Base-by-base conservation (phyloP, 768 basidiomycete species). In the Leucogyrophana mollusca region DNA sequence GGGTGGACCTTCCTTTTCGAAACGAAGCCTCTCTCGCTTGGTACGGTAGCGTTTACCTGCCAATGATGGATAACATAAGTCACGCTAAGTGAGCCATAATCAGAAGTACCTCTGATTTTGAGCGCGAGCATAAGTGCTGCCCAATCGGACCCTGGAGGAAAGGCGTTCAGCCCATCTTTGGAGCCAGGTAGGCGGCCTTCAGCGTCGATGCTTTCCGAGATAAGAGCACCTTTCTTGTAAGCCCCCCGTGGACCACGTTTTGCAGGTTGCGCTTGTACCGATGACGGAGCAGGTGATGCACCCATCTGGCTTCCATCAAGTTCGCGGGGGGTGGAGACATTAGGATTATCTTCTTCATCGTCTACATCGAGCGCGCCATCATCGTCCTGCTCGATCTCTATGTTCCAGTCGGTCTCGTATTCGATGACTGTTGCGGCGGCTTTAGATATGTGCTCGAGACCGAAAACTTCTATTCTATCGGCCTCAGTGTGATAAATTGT, bases 381-480 rank as follows among this genome's bases (percentile, higher is more conserved):
- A 9, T 72, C 85, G 33, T 86, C 87, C 27, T 76, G 78, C 56
- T 87, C 87, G 8, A 86, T 70, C 43, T 91, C 87, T 47, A 90
- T 84, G 54, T 87, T 89, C 87, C 87, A 90, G 59, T 89, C 85
- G 1, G 84, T 81, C 67, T 90, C 87, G 59, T 84, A 85, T 46
- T 90, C 87, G 47, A 90, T 87, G 34, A 90, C 88, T 13, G 81
- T 85, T 0, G 79, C 69, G 2, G 86, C 73, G 0, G 84, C 85
- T 52, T 82, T 84, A 37, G 76, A 59, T 55, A 91, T 88, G 52
- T 87, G 85, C 6, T 90, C 87, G 11, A 87, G 69, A 1, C 78
- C 86, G 78, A 80, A 90, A 0, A 61, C 51, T 54, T 89, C 85
- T 21, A 91, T 74, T 33, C 80, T 70, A 23, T 86, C 85, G 0